Conservation (phyloP, 1,139 yeast species). For the Sugiyamaella grinbergsii region DNA sequence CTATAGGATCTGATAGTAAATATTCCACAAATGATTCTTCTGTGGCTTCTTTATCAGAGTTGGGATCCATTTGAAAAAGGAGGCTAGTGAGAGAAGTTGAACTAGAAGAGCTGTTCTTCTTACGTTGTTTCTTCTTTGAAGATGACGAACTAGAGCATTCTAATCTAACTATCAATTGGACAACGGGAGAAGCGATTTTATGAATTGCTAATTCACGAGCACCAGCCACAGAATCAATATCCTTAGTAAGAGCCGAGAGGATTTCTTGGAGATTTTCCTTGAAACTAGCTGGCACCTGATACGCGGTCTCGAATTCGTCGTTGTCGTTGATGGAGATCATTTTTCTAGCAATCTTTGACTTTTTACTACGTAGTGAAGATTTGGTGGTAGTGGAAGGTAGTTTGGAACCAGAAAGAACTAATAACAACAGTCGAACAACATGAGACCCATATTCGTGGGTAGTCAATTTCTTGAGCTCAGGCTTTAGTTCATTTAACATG, state of each 20-base stretch:
- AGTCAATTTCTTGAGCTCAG: conserved; percentile 60
- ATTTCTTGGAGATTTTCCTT: conserved; percentile 46
- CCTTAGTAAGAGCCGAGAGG: conserved; percentile 41
- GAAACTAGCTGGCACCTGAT: conserved; percentile 74
- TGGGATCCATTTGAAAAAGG: conserved; percentile 40
- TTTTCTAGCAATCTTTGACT: conserved; percentile 86
- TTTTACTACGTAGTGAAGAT: conserved; percentile 79
- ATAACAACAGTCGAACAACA: conserved; percentile 69
- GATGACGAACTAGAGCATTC: conserved; percentile 24
- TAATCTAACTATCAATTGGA: conserved; percentile 66
- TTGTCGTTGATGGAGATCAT: conserved; percentile 86
- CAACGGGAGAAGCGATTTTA: conserved; percentile 82
- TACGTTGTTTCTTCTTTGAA: conserved; percentile 21
- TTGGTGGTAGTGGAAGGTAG: conserved; percentile 75
- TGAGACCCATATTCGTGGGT: conserved; percentile 80
- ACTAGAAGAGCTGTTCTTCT: conserved; percentile 25
- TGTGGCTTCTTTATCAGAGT: conserved; percentile 55
- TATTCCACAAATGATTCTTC: conserved; percentile 86
- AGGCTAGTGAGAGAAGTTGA: conserved; percentile 31
- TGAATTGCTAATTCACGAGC: conserved; percentile 77
- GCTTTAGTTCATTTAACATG: conserved; percentile 68
- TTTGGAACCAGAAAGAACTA: conserved; percentile 75
- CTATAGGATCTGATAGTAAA: conserved; percentile 81
- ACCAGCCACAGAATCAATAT: conserved; percentile 41
- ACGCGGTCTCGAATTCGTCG: conserved; percentile 44